These are phyloP conservation scores for Trichoderma asperelloides DNA, from an alignment of 495 filamentous ascomycete species.

Conservation along the genomic window DNA sequence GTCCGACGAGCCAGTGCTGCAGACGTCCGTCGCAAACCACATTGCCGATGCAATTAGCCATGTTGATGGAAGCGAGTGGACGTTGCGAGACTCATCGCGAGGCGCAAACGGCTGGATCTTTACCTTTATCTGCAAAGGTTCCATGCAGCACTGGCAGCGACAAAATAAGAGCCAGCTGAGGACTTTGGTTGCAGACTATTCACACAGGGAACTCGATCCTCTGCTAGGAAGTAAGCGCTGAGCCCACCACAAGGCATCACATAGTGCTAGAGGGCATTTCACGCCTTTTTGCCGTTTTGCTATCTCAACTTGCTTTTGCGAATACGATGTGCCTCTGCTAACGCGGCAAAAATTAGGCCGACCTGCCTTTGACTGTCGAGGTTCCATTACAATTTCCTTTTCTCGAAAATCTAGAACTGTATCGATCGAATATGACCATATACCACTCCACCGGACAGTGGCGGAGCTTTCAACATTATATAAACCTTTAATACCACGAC, in stretches of 20 bases:
- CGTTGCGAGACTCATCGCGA: conserved; percentile 28
- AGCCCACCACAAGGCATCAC: not conserved
- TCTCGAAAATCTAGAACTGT: conserved; percentile 28
- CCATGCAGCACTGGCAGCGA: conserved; percentile 36
- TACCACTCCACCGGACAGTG: conserved; percentile 38
- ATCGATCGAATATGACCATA: conserved; percentile 39
- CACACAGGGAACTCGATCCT: conserved; percentile 30
- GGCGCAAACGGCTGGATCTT: conserved; percentile 38
- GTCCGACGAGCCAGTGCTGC: conserved; percentile 30
- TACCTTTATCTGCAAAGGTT: conserved; percentile 39
- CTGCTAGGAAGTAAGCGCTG: conserved; percentile 26
- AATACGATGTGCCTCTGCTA: conserved; percentile 11
- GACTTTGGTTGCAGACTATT: conserved; percentile 31
- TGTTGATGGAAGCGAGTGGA: conserved; percentile 35
- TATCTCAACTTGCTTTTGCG: not conserved
- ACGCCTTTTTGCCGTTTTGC: not conserved
- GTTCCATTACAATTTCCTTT: conserved; percentile 34
- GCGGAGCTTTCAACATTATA: conserved; percentile 19
- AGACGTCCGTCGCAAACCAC: conserved; percentile 32
- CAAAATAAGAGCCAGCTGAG: conserved; percentile 29
- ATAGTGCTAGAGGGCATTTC: too few species aligned
- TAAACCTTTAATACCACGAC: not conserved
- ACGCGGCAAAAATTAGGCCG: conserved; percentile 25
- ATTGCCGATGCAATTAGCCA: conserved; percentile 27
- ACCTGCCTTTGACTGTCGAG: conserved; percentile 42